Percentiles rank a stretch among this genome's conserved stretches.
Conservation (phyloP, 2,329 filamentous ascomycete genomes). For the Penicillium sp. region DNA sequence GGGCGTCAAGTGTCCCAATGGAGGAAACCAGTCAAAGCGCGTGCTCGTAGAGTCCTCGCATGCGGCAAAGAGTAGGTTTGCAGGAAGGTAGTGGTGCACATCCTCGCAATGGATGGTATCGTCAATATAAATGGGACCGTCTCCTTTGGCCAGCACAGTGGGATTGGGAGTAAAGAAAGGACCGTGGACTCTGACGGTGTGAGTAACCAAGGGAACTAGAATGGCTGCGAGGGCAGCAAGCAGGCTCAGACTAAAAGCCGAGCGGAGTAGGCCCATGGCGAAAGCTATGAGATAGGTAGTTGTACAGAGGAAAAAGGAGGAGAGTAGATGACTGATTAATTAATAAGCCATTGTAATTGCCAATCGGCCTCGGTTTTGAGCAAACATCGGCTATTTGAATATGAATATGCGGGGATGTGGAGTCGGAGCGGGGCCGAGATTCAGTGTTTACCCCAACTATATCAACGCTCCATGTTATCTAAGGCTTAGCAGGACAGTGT, state of each 20-base stretch:
- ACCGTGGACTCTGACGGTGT: constrained; percentile 22
- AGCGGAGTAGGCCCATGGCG: constrained; percentile 19
- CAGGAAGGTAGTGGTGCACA: constrained; percentile 50
- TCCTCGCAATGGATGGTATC: constrained; percentile 58
- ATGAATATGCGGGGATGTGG: background rate
- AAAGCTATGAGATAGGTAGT: background rate
- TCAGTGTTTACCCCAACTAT: too few species aligned
- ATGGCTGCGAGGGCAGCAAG: constrained; percentile 19
- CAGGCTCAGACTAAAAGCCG: constrained; percentile 17
- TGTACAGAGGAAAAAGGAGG: too few species aligned
- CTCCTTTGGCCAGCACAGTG: constrained; percentile 22
- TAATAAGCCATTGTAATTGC: too few species aligned
- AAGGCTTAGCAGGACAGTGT: too few species aligned
- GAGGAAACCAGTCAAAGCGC: constrained; percentile 52
- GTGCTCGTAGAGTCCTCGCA: constrained; percentile 47
- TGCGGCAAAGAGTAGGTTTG: constrained; percentile 51
- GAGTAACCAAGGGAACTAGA: constrained; percentile 17
- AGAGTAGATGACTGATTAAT: too few species aligned
- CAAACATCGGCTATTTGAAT: too few species aligned
- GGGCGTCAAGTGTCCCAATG: constrained; percentile 41
- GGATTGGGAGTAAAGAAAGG: constrained; percentile 19
- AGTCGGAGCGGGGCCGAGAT: background rate
- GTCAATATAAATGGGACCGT: constrained; percentile 42
- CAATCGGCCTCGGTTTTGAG: constrained; percentile 1
- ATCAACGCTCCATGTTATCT: too few species aligned